Conservation (phyloP, 129 eudicot genomes). For the Chrysanthemum lavandulifolium region DNA sequence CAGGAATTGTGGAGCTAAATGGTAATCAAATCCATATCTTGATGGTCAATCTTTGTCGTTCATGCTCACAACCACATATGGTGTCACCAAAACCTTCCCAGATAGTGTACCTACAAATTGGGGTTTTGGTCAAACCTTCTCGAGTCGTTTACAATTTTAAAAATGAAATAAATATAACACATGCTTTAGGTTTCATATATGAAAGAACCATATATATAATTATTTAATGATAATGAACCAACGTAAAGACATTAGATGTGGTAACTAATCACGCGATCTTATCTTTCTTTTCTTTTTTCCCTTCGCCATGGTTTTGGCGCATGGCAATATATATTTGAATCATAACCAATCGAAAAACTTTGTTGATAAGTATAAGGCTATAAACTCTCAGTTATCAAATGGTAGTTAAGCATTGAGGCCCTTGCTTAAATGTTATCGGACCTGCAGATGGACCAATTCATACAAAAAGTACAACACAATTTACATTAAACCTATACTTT, state of each 20-base stretch:
- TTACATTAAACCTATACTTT: slow-evolving; percentile 47
- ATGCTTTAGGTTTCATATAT: slow-evolving; percentile 15
- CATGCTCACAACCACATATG: slow-evolving; percentile 73
- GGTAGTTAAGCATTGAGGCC: too few species aligned
- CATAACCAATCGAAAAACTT: too few species aligned
- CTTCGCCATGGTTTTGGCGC: too few species aligned
- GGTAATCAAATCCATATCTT: slow-evolving; percentile 71
- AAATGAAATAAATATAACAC: not conserved
- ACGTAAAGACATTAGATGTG: too few species aligned
- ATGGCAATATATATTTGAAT: too few species aligned
- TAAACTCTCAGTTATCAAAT: too few species aligned
- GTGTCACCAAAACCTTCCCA: slow-evolving; percentile 50
- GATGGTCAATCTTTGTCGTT: slow-evolving; percentile 78
- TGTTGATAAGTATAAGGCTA: too few species aligned
- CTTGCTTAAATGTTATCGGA: too few species aligned
- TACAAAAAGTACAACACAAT: slow-evolving; percentile 48
- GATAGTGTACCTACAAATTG: slow-evolving; percentile 61
- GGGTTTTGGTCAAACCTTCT: slow-evolving; percentile 72
- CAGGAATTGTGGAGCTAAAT: slow-evolving; percentile 87
- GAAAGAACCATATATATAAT: too few species aligned
- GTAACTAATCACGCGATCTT: too few species aligned
- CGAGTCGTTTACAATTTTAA: slow-evolving; percentile 51
- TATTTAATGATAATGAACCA: too few species aligned
- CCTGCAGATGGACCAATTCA: slow-evolving; percentile 28
- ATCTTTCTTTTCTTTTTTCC: too few species aligned